A percentile compares a stretch with the other conserved stretches of the same genome.
phyloP scores from a whole-genome alignment of 805 yeast genomes.

The Ogataea sp. region DNA sequence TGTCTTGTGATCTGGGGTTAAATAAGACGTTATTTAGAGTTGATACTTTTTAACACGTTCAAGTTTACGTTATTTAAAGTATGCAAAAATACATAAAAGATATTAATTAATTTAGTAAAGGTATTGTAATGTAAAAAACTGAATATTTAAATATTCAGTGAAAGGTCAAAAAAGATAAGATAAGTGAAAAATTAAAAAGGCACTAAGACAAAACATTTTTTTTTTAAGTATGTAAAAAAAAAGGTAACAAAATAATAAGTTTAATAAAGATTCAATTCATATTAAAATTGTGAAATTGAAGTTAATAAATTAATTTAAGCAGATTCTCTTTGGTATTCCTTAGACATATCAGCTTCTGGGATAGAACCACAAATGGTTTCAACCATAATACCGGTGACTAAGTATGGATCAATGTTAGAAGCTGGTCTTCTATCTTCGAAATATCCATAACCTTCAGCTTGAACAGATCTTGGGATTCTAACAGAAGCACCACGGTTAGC shows the following conservation, averaged over 20 bases:
- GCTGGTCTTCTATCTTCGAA: constrained; percentile 99
- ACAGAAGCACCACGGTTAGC: constrained; percentile 99
- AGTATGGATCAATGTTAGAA: constrained; percentile 97
- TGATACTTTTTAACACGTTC: too few relatives aligned
- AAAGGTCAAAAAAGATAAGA: too few relatives aligned
- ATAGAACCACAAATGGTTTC: constrained; percentile 95
- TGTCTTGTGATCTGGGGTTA: too few relatives aligned
- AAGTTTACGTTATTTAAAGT: too few relatives aligned
- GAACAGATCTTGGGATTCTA: constrained; percentile 98
- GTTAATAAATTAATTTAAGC: constrained; percentile 11
- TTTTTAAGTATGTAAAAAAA: background rate
- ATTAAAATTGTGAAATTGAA: background rate
- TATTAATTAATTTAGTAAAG: too few relatives aligned
- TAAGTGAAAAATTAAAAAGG: background rate
- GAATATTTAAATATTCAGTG: too few relatives aligned
- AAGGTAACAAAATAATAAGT: background rate
- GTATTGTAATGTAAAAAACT: too few relatives aligned
- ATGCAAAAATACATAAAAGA: too few relatives aligned
- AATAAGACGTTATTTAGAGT: too few relatives aligned
- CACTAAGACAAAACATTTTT: background rate
- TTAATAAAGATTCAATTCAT: too few relatives aligned
- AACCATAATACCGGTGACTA: constrained; percentile 96
- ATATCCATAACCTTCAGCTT: constrained; percentile 96
- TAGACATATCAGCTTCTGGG: constrained; percentile 90
- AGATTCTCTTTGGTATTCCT: constrained; percentile 77